Conservation (phyloP, 371 early-diverging fungal genomes). For the Mortierella sp. region DNA sequence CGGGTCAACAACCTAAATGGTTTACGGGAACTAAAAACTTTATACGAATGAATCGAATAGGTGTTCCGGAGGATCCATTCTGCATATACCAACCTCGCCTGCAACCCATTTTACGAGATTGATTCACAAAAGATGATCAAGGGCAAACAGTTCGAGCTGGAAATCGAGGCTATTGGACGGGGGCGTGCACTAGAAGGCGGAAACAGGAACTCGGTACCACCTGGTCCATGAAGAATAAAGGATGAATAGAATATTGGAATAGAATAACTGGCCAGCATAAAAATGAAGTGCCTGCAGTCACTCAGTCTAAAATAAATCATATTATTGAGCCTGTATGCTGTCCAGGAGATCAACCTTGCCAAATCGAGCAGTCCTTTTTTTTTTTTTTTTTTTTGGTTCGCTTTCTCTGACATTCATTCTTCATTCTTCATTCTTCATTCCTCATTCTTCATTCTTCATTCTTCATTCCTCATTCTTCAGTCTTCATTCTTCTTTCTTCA, state of each 20-base stretch:
- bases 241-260: not conserved
- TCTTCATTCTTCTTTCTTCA: not conserved
- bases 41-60: conserved; percentile 51
- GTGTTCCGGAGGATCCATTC: conserved; percentile 84
- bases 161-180: conserved; percentile 71
- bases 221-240: conserved; percentile 9
- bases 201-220: conserved; percentile 35
- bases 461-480: no score
- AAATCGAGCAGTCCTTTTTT: not conserved
- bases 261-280: no score
- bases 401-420: no score
- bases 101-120: conserved; percentile 86
- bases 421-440: no score
- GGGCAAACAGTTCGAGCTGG: conserved; percentile 67
- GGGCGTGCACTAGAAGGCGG: conserved; percentile 54
- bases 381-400: no score
- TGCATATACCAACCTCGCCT: conserved; percentile 81
- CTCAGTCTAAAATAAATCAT: not conserved
- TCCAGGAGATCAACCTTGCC: not conserved
- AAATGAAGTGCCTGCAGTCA: no score
- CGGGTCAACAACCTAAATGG: not conserved
- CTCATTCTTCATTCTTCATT: not conserved
- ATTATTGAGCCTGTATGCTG: not conserved
- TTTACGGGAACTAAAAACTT: not conserved
- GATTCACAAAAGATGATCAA: conserved; percentile 69